Base-by-base conservation (phyloP, 78 protist species). In the Diacronema lutheri region DNA sequence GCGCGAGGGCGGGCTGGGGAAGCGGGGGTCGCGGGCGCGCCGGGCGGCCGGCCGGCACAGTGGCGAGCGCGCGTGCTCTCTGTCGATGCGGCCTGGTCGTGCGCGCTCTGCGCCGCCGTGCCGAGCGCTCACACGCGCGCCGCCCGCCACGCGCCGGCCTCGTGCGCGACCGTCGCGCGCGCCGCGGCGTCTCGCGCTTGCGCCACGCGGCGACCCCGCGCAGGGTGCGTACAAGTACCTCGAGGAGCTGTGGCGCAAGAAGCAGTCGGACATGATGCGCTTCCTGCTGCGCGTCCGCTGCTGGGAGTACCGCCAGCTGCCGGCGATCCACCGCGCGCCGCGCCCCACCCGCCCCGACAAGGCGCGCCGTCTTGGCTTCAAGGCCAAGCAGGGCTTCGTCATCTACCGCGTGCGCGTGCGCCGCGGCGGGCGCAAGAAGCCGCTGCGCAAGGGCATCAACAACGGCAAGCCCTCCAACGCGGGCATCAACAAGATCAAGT, bases 351-450 rank as follows among this genome's bases (percentile, higher is more conserved):
- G 99, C 84, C 97, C 99, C 29, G 99, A 98, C 91, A 98, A 97
- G 93, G 99, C 99, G 35, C 94, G 98, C 88, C 90, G 92, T 61
- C 94, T 99, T 60, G 99, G 99, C 85, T 99, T 97, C 98, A 96
- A 96, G 95, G 97, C 98, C 85, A 97, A 96, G 95, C 99, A 95
- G 91, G 95, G 95, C 69, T 91, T 84, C 79, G 93, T 89, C 56
- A 76, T 93, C 88, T 93, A 91, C 91, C 94, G 96, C 77, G 93
- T 96, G 60, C 97, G 98, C 83, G 95, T 99, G 64, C 93, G 98
- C 90, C 96, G 99, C 58, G 99, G 99, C 83, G 94, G 95, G 86
- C 96, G 99, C 94, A 94, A 94, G 94, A 86, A 96, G 81, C 95
- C 84, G 26, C 88, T 73, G 57, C 84, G 78, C 92, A 94, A 96